A percentile compares a stretch with the other conserved stretches of the same genome.
These are phyloP conservation scores for Globisporangium uncinulatum DNA, from an alignment of 352 stramenopile genomes.

Conservation along the genomic window DNA sequence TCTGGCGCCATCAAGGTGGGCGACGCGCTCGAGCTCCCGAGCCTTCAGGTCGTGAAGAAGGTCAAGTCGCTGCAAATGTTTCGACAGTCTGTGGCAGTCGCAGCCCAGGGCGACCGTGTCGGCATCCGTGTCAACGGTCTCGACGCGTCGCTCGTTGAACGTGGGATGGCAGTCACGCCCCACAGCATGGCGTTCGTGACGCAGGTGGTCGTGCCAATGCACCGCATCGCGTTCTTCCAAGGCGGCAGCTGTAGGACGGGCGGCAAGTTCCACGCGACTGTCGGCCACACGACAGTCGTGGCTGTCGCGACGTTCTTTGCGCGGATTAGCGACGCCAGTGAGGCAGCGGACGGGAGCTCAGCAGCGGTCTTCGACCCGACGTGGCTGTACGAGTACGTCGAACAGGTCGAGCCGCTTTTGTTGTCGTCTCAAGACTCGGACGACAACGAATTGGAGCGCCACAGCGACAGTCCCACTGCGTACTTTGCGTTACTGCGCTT, in stretches of 20 bases:
- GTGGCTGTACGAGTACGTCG: conserved; percentile 42
- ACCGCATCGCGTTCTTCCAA: conserved; percentile 57
- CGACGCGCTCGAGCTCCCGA: conserved; percentile 93
- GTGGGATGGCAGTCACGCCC: conserved; percentile 50
- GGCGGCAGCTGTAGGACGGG: conserved; percentile 42
- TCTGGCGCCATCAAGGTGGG: conserved; percentile 83
- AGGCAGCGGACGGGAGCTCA: background rate
- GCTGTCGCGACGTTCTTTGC: conserved; percentile 61
- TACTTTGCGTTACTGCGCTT: conserved; percentile 61
- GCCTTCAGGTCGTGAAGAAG: conserved; percentile 80
- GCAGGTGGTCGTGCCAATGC: conserved; percentile 48
- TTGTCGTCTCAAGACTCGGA: background rate
- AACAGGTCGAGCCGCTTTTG: conserved; percentile 19
- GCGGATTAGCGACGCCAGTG: conserved; percentile 8
- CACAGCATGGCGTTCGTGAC: conserved; percentile 39
- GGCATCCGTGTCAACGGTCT: conserved; percentile 90
- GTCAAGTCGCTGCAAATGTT: conserved; percentile 99
- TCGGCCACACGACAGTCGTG: conserved; percentile 74
- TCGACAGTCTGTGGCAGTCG: conserved; percentile 74
- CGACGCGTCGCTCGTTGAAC: conserved; percentile 55
- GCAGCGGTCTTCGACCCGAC: conserved; percentile 25
- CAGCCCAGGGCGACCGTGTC: conserved; percentile 93
- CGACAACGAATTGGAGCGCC: conserved; percentile 3
- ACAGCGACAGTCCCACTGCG: background rate
- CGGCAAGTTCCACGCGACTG: conserved; percentile 63